Conservation (phyloP, 371 early-diverging fungal genomes). For the Catenaria anguillulae region DNA sequence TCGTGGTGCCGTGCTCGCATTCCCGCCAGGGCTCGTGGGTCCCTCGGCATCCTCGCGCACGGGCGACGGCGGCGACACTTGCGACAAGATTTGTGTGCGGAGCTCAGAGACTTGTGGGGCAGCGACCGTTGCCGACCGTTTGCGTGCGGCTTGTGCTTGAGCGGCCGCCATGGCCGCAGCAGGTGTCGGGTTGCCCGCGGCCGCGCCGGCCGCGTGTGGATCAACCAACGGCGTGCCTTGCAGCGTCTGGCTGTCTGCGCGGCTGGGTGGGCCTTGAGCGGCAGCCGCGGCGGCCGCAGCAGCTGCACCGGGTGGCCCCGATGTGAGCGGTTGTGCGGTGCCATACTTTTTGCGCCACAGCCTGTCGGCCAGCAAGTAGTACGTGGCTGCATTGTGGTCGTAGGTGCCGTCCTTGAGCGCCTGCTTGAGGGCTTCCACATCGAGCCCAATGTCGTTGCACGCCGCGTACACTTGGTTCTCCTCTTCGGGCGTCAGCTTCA, state of each 20-base stretch:
- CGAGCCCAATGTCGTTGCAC: slow-evolving; percentile 28
- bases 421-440: slow-evolving; percentile 22
- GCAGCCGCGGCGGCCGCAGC: too few species aligned
- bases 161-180: background rate
- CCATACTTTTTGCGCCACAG: slow-evolving; percentile 7
- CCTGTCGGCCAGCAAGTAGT: slow-evolving; percentile 36
- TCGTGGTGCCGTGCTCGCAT: too few species aligned
- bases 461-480: slow-evolving; percentile 25
- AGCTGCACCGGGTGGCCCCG: too few species aligned
- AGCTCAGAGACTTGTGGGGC: slow-evolving; percentile 29
- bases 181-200: background rate
- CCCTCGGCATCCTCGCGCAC: too few species aligned
- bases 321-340: too few species aligned
- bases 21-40: too few species aligned
- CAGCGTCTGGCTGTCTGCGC: too few species aligned
- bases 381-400: slow-evolving; percentile 36
- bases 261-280: too few species aligned
- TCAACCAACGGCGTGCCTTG: too few species aligned
- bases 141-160: background rate
- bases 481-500: slow-evolving; percentile 23
- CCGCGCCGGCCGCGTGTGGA: too few species aligned
- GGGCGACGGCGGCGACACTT: too few species aligned
- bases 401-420: slow-evolving; percentile 31
- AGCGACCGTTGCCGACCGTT: slow-evolving; percentile 12
- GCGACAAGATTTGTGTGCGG: background rate